Conservation (phyloP, 495 filamentous ascomycete species). For the Penicillium egyptiacum region DNA sequence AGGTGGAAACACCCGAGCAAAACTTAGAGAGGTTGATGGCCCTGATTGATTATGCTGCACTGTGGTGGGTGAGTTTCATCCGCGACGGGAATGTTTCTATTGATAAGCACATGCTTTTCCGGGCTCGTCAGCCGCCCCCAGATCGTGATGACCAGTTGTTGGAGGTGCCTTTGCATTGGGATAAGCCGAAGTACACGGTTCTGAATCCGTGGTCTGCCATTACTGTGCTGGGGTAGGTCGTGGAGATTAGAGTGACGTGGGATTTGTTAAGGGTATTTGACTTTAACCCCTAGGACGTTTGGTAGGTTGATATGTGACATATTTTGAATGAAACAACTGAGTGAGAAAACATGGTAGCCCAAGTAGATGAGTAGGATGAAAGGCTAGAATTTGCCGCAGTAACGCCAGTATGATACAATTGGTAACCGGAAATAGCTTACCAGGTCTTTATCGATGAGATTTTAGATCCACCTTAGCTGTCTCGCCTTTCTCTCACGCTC, state of each 20-base stretch:
- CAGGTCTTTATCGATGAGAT: not conserved
- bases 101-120: not conserved
- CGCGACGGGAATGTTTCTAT: not conserved
- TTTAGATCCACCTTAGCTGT: conserved; percentile 21
- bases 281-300: not conserved
- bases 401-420: conserved; percentile 11
- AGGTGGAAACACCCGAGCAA: not conserved
- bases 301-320: not conserved
- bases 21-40: not conserved
- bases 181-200: not conserved
- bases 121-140: not conserved
- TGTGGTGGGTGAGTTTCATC: not conserved
- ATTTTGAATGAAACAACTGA: not conserved
- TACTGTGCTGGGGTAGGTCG: not conserved
- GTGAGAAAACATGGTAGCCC: not conserved
- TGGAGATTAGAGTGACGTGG: not conserved
- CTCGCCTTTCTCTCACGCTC: conserved; percentile 22
- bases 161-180: not conserved
- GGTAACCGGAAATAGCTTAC: too few relatives aligned
- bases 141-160: not conserved
- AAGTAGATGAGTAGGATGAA: not conserved
- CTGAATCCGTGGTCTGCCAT: not conserved
- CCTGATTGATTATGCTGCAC: not conserved
- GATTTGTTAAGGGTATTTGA: not conserved
- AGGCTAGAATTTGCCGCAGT: not conserved